Evolutionary conservation across 2,329 filamentous ascomycete genomes (phyloP).

Genomic region (Sporothrix brasiliensis): DNA sequence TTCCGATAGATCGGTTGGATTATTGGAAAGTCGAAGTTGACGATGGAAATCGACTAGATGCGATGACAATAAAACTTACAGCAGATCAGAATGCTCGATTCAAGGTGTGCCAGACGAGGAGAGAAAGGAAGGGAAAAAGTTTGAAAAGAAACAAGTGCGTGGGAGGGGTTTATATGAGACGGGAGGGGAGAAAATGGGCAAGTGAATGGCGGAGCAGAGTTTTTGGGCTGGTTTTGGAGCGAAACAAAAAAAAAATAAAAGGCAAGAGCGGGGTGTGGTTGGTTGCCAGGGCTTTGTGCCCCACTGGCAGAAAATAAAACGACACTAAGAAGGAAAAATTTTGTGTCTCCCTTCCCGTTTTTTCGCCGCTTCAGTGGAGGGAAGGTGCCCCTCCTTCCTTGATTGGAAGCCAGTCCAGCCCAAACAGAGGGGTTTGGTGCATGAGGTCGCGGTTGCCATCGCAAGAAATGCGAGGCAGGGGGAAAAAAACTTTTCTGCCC

Average conservation of each 20-base stretch:
- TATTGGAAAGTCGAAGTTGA: conserved; percentile 31
- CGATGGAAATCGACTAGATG: conserved; percentile 10
- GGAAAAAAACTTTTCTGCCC: conserved; percentile 3
- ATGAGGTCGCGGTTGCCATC: conserved; percentile 5
- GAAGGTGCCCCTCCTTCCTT: conserved; percentile 33
- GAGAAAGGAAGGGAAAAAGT: conserved; percentile 38
- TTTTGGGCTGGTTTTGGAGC: conserved; percentile 21
- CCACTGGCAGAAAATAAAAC: conserved; percentile 36
- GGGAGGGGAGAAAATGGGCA: conserved; percentile 14
- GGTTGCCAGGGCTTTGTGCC: conserved; percentile 37
- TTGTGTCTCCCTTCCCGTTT: conserved; percentile 20
- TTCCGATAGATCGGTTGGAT: neutral
- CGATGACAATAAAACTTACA: conserved; percentile 36
- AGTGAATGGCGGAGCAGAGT: conserved; percentile 24
- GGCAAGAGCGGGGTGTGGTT: conserved; percentile 35
- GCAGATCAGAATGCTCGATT: conserved; percentile 47
- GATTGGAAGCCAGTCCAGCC: conserved; percentile 24
- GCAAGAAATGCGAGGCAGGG: neutral
- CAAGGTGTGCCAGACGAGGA: conserved; percentile 47
- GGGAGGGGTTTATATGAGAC: conserved; percentile 38
- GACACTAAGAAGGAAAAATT: conserved; percentile 32
- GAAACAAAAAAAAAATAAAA: conserved; percentile 24
- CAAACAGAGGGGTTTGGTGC: conserved; percentile 25
- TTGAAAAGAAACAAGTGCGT: conserved; percentile 35
- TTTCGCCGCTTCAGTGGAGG: conserved; percentile 23